Percentiles rank a stretch among this genome's conserved stretches.
phyloP scores from a whole-genome alignment of 108 stramenopile species.

The Cyclotella choctawhatcheeana region DNA sequence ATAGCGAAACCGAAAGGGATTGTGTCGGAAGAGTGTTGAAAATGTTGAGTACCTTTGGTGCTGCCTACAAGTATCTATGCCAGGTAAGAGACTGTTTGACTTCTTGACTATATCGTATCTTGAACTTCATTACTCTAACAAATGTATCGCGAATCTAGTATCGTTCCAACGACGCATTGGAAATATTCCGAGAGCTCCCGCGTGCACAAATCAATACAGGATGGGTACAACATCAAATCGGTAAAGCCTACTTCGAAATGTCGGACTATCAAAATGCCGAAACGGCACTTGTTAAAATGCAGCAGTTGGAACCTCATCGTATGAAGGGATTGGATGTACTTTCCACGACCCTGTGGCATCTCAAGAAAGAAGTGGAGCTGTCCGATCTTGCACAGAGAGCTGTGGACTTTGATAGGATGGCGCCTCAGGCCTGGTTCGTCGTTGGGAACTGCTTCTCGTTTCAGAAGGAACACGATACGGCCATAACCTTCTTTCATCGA shows the following conservation, averaged over 20 bases:
- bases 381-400: conserved; percentile 92
- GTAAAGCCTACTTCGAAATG: conserved; percentile 93
- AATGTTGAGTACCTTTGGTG: conserved; percentile 64
- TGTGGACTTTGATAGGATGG: conserved; percentile 83
- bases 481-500: conserved; percentile 92
- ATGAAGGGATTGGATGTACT: conserved; percentile 93
- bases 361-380: conserved; percentile 95
- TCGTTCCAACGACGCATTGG: conserved; percentile 78
- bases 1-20: conserved; percentile 18
- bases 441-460: conserved; percentile 97
- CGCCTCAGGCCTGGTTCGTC: conserved; percentile 95
- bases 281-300: conserved; percentile 83
- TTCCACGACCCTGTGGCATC: conserved; percentile 93
- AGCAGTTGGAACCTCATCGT: conserved; percentile 87
- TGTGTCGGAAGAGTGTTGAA: conserved; percentile 53
- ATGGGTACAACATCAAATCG: conserved; percentile 95
- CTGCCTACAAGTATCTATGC: conserved; percentile 68
- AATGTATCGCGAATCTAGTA: conserved; percentile 46
- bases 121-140: background rate
- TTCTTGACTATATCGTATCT: background rate
- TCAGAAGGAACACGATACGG: conserved; percentile 97
- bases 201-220: conserved; percentile 85
- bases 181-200: conserved; percentile 80
- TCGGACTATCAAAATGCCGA: conserved; percentile 92
- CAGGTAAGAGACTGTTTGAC: conserved; percentile 40